Base-by-base conservation (phyloP, 306 rosid species). In the Ochetophila trinervis region DNA sequence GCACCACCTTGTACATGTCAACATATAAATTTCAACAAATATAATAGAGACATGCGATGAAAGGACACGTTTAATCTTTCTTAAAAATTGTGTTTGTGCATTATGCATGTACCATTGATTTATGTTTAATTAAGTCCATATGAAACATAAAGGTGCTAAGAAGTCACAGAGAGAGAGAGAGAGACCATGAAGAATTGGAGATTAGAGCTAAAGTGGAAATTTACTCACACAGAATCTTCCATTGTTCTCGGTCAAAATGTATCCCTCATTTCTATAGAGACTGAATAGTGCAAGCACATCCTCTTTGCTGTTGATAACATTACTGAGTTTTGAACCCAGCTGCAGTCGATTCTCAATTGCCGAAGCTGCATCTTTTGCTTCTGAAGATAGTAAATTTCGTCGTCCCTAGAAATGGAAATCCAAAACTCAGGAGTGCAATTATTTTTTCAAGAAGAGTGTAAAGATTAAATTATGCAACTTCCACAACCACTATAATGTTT, bases 261-360 rank as follows among this genome's bases (percentile, higher is more conserved):
- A 92, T 40, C 88, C 92, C 78, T 92, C 98, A 48, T 81, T 79
- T 65, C 74, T 76, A 72, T 80, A 89, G 22, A 92, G 88, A 53
- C 63, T 44, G 45, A 89, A 83, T 51, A 92, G 91, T 60, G 95
- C 89, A 80, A 71, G 72, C 23, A 66, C 87, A 62, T 89, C 98
- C 69, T 85, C 89, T 76, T 83, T 76, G 76, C 60, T 80, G 57
- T 57, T 77, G 67, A 86, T 73, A 54, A 85, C 69, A 71, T 89
- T 91, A 79, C 96, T 92, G 57, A 92, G 95, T 80, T 86, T 89
- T 34, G 88, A 87, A 69, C 98, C 98, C 74, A 92, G 82, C 65
- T 81, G 90, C 79, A 89, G 85, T 27, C 95, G 91, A 17, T 17
- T 35, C 51, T 85, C 96, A 70, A 92, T 85, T 73, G 85, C 88